Base-by-base conservation (phyloP, 306 rosid genomes). In the Corylus avellana region DNA sequence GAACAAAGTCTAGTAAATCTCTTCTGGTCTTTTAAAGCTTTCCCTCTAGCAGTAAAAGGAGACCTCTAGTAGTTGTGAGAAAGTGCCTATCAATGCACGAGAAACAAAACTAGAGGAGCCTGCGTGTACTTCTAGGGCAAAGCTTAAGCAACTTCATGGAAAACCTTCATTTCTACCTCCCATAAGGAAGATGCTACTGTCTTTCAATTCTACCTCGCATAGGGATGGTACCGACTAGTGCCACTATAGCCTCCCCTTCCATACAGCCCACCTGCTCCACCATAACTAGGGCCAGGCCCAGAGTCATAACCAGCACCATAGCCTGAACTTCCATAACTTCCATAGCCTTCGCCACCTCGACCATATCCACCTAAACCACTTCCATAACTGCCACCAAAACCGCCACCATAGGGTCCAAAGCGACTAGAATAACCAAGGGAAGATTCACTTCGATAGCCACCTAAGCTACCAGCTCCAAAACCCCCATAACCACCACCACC, bases 211-310 rank as follows among this genome's bases (percentile, higher is more conserved):
- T 88, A 88, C 79, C 92, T 86, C 48, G 86, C 78, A 58, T 88
- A 88, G 58, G 92, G 92, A 81, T 88, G 92, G 78, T 86, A 88
- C 25, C 92, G 92, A 88, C 92, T 86, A 88, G 77, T 84, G 86
- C 92, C 87, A 88, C 84, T 85, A 88, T 88, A 84, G 81, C 88
- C 92, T 83, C 91, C 92, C 78, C 91, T 88, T 75, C 91, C 92
- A 84, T 88, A 86, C 25, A 83, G 73, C 67, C 89, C 91, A 79
- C 89, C 85, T 35, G 89, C 86, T 77, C 91, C 91, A 32, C 86
- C 91, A 79, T 88, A 88, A 77, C 86, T 79, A 84, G 86, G 70
- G 66, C 92, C 89, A 49, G 89, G 83, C 59, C 85, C 88, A 12
- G 92, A 84, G 44, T 86, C 92, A 78, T 86, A 86, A 70, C 89